A percentile compares a stretch with the other conserved stretches of the same genome.
Conservation (phyloP, 192 early-diverging fungal genomes). For the Linnemannia zychae region DNA sequence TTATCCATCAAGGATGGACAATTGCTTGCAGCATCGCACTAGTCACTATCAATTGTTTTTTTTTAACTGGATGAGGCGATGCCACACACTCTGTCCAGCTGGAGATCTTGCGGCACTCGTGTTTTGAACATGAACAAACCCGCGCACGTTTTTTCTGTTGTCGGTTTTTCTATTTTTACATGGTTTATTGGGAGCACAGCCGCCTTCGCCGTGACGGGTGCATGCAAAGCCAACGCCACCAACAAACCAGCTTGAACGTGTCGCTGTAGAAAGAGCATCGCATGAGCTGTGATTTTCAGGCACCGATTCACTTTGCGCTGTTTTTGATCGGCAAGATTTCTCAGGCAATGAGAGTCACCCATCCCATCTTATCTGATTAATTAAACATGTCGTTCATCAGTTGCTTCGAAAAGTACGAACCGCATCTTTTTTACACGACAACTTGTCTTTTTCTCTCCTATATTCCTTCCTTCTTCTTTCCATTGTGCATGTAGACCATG, state of each 20-base stretch:
- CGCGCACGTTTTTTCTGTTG: background rate
- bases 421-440: too few relatives aligned
- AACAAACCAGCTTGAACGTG: background rate
- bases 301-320: background rate
- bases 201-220: background rate
- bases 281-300: background rate
- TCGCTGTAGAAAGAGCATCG: background rate
- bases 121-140: background rate
- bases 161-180: conserved; percentile 1
- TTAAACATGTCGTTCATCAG: background rate
- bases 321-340: background rate
- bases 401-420: too few relatives aligned
- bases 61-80: background rate
- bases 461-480: too few relatives aligned
- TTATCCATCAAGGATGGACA: background rate
- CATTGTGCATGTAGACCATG: too few relatives aligned
- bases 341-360: background rate
- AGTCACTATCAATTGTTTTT: background rate
- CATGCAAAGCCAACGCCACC: too few relatives aligned
- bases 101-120: background rate
- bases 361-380: background rate
- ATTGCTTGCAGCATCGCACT: background rate
- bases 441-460: too few relatives aligned
- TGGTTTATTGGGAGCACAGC: background rate
- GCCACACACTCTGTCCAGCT: background rate